These are phyloP conservation scores for Torulaspora globosa DNA, from an alignment of 1,139 yeast species.

Conservation along the genomic window DNA sequence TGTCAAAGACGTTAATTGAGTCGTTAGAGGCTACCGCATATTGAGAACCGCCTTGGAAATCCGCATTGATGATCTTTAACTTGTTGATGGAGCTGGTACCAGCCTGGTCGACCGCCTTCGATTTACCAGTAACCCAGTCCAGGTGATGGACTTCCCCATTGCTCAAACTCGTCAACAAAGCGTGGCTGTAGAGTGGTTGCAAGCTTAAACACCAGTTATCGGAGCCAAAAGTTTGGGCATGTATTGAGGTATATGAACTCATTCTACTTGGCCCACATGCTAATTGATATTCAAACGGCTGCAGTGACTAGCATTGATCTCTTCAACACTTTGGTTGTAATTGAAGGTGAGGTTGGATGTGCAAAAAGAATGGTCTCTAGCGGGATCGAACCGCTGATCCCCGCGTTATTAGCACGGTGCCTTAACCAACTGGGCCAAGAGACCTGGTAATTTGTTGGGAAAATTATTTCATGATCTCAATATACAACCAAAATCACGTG, in stretches of 20 bases:
- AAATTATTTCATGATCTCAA: background rate
- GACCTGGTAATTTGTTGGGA: slow-evolving; percentile 20
- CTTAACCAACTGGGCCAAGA: slow-evolving; percentile 39
- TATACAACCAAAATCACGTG: too few species aligned
- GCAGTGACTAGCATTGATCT: background rate
- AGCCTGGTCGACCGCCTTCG: slow-evolving; percentile 28
- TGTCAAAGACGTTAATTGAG: slow-evolving; percentile 66
- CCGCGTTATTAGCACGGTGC: slow-evolving; percentile 39
- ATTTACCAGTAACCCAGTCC: slow-evolving; percentile 28
- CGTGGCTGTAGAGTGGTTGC: slow-evolving; percentile 28
- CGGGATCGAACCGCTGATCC: slow-evolving; percentile 40
- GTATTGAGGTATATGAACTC: slow-evolving; percentile 6
- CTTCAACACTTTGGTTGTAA: too few species aligned
- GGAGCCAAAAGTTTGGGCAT: slow-evolving; percentile 23
- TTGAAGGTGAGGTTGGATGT: too few species aligned
- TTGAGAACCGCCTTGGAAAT: slow-evolving; percentile 26
- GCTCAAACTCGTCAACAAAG: slow-evolving; percentile 31
- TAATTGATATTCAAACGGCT: background rate
- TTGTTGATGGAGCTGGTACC: slow-evolving; percentile 36
- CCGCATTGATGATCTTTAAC: slow-evolving; percentile 32
- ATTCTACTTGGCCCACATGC: slow-evolving; percentile 1
- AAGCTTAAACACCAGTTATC: slow-evolving; percentile 35
- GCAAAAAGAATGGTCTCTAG: slow-evolving; percentile 31
- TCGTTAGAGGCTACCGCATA: slow-evolving; percentile 52
- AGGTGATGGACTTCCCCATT: slow-evolving; percentile 32